Evolutionary conservation across 2,329 filamentous ascomycete species (phyloP).

Genomic region (Fulvia fulva): DNA sequence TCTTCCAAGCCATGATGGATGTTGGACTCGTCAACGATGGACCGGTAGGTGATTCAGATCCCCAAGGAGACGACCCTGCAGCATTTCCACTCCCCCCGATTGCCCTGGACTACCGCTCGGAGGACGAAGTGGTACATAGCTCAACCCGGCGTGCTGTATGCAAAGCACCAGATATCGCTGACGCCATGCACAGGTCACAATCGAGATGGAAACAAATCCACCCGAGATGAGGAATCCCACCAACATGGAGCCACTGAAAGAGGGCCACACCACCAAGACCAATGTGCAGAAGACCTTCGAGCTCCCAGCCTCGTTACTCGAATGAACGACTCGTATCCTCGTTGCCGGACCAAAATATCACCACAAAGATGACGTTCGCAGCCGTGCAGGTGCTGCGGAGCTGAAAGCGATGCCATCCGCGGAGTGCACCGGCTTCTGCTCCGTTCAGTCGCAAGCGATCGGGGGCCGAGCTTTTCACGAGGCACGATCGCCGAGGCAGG

Average conservation of each 20-base stretch:
- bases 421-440: neutral
- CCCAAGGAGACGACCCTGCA: neutral
- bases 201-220: slow-evolving; percentile 47
- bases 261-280: slow-evolving; percentile 30
- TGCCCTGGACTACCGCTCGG: slow-evolving; percentile 51
- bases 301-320: slow-evolving; percentile 34
- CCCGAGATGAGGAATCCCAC: slow-evolving; percentile 38
- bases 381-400: neutral
- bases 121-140: slow-evolving; percentile 52
- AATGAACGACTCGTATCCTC: slow-evolving; percentile 22
- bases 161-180: slow-evolving; percentile 3
- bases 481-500: neutral
- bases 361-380: slow-evolving; percentile 1
- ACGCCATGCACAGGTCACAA: slow-evolving; percentile 42
- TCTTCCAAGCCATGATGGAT: slow-evolving; percentile 99
- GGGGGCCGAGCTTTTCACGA: neutral
- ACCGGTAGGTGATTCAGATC: slow-evolving; percentile 52
- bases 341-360: neutral
- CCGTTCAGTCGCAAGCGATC: neutral
- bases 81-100: slow-evolving; percentile 10
- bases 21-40: slow-evolving; percentile 87
- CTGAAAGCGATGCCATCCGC: neutral
- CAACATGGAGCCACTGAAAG: slow-evolving; percentile 25
- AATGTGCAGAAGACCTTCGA: slow-evolving; percentile 34
- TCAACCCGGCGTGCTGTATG: slow-evolving; percentile 12